Base-by-base conservation (phyloP, 768 basidiomycete genomes). In the Wakefieldia striispora region DNA sequence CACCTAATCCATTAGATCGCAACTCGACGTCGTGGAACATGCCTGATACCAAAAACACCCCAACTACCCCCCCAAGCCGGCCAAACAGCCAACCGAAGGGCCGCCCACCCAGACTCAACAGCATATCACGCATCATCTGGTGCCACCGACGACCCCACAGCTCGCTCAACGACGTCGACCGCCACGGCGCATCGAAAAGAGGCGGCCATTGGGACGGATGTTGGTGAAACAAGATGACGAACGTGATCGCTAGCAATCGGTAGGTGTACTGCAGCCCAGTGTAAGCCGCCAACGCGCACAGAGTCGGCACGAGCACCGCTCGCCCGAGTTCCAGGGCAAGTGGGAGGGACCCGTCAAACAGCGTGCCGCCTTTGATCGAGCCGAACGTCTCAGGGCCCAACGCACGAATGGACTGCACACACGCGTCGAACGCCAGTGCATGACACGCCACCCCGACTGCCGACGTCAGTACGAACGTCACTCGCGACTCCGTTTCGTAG, bases 91-190 rank as follows among this genome's bases (percentile, higher is more conserved):
- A 52, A 6, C 59, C 55, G 9, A 79, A 55, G 0, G 81, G 81
- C 19, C 64, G 67, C 2, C 67, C 71, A 3, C 83, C 84, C 21
- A 79, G 56, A 1, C 64, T 61, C 43, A 84, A 60, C 53, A 88
- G 81, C n/a, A 70, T 57, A 40, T 81, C 73, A 2, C 85, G 75
- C 62, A 86, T 80, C 14, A 82, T 47, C 52, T 86, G 84, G 57
- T 88, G 86, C 86, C 85, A 88, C 23, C 80, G 71, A 41, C 55
- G 63, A 0, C 77, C 71, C 86, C 86, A 88, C 39, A 84, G 77
- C 7, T 86, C 77, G 35, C 71, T 68, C 40, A 88, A 59, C 7
- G 83, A 85, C 3, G 78, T 78, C 11, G 80, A 64, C 21, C 59
- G 40, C 77, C 79, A 87, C 3, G 86, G 86, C 6, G 67, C 37